A percentile compares a stretch with the other conserved stretches of the same genome.
Conservation (phyloP, 2,329 filamentous ascomycete genomes). For the Pseudogymnoascus sp. region DNA sequence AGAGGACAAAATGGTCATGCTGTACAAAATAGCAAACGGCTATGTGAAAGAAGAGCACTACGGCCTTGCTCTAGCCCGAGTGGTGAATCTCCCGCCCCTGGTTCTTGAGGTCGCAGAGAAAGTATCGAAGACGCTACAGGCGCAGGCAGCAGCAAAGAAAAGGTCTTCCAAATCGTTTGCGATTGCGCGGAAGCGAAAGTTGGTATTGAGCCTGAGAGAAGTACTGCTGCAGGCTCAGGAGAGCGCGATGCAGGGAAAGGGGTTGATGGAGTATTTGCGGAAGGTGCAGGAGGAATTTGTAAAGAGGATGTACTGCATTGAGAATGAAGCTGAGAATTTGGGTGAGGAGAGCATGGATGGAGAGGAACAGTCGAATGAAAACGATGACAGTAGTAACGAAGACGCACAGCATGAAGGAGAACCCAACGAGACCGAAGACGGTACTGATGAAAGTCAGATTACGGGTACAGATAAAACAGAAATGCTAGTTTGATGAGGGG, state of each 20-base stretch:
- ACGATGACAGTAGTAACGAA: background rate
- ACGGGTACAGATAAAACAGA: background rate
- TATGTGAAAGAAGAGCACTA: conserved; percentile 66
- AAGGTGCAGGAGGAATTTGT: conserved; percentile 70
- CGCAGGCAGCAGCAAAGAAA: conserved; percentile 48
- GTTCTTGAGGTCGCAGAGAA: conserved; percentile 61
- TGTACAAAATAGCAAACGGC: conserved; percentile 74
- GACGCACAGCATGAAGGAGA: background rate
- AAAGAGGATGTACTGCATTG: conserved; percentile 56
- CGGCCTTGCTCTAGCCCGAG: conserved; percentile 70
- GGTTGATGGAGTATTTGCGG: conserved; percentile 54
- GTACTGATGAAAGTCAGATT: background rate
- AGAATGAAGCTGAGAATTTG: conserved; percentile 27
- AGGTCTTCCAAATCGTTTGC: conserved; percentile 50
- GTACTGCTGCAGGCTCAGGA: conserved; percentile 60
- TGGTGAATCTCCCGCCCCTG: conserved; percentile 60
- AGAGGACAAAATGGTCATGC: conserved; percentile 66
- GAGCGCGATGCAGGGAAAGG: conserved; percentile 55
- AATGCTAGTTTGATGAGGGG: background rate
- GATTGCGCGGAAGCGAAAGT: conserved; percentile 56
- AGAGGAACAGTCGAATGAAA: background rate
- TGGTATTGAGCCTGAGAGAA: conserved; percentile 66
- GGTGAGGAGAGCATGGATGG: background rate
- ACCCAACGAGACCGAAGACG: background rate
- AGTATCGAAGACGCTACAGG: conserved; percentile 55